Evolutionary conservation across 495 filamentous ascomycete genomes (phyloP).

Genomic region (Podospora fimiseda): DNA sequence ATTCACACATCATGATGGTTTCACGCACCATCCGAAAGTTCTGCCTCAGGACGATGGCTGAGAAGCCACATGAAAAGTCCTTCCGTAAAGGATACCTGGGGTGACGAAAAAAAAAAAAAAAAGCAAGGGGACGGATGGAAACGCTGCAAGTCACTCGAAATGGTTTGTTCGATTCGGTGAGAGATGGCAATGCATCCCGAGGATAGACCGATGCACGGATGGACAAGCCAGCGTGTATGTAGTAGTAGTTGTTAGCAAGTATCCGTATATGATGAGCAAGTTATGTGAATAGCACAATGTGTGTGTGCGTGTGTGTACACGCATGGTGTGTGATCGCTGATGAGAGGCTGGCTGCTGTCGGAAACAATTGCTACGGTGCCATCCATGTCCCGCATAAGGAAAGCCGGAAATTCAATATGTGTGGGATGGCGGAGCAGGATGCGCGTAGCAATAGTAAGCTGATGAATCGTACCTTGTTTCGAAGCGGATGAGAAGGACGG

Average conservation of each 20-base stretch:
- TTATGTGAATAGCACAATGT: neutral
- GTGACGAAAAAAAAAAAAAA: neutral
- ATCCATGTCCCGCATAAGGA: neutral
- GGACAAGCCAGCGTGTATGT: neutral
- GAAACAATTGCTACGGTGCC: neutral
- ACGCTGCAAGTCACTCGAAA: neutral
- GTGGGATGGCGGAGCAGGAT: neutral
- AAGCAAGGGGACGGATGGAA: neutral
- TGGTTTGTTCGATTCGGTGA: neutral
- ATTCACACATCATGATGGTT: neutral
- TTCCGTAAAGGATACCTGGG: neutral
- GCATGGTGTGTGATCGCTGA: neutral
- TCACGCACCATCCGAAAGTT: neutral
- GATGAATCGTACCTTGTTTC: neutral
- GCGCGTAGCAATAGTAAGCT: neutral
- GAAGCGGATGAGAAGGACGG: neutral
- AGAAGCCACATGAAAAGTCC: neutral
- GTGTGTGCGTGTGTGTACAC: neutral
- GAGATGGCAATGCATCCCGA: neutral
- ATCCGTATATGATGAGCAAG: no score
- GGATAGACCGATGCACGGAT: neutral
- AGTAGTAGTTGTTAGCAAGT: no score
- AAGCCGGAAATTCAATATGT: neutral
- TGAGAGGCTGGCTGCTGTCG: neutral
- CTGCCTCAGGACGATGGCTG: neutral